Base-by-base conservation (phyloP, 371 early-diverging fungal genomes). In the Circinella umbellata region DNA sequence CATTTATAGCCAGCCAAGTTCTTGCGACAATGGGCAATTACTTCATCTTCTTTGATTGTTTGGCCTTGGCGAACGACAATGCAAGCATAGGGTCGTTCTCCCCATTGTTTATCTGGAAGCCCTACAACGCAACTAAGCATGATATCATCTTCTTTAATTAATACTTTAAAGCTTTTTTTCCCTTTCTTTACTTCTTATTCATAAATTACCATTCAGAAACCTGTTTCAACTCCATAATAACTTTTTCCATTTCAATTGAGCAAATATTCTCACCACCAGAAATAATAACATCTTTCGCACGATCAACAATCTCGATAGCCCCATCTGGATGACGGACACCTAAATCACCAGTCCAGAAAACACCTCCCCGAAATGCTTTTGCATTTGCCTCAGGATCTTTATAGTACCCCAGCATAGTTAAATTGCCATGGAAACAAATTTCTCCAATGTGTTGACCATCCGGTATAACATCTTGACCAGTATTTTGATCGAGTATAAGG, bases 191-290 rank as follows among this genome's bases (percentile, higher is more conserved):
- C n/a, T n/a, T 11, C n/a, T 14, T 17, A 15, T 7, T 53, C 11
- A 34, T 47, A 13, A 36, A 9, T 47, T 77, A 84, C 84, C 85
- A 86, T 73, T 92, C 92, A 11, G 82, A 75, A 8, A 92, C 84
- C 10, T 77, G 74, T 17, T 89, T 82, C 66, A 89, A 72, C n/a
- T 82, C 69, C 11, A 84, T 77, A 65, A 92, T 77, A 17, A 83
- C 86, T 17, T 80, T 80, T 67, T 92, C 92, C 0, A 92, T 85
- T 63, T 90, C 90, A 18, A 92, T 80, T 0, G 90, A 89, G 4
- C 89, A 88, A 63, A 92, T 88, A 70, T 92, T 92, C 64, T 92
- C 92, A 17, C 92, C 92, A 38, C 92, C 92, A n/a, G 88, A 87
- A 38, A 92, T 87, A 60, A 92, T 89, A 17, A 92, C 86, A 66